These are phyloP conservation scores for Sarocladium oryzae DNA, from an alignment of 2,329 filamentous ascomycete genomes.

Conservation along the genomic window DNA sequence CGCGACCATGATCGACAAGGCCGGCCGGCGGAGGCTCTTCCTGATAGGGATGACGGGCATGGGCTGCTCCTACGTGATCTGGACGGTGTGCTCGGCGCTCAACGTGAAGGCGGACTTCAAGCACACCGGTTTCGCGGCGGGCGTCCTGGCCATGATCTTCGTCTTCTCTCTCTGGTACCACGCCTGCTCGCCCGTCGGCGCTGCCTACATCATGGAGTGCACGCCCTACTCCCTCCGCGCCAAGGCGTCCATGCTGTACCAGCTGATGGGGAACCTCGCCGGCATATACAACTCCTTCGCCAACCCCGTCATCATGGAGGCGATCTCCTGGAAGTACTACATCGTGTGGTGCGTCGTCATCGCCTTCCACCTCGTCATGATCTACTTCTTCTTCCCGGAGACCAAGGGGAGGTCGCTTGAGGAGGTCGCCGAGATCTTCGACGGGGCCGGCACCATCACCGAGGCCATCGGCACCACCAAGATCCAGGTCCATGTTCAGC, in stretches of 20 bases:
- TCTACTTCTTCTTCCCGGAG: constrained; percentile 40
- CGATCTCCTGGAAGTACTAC: constrained; percentile 36
- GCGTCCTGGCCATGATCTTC: constrained; percentile 33
- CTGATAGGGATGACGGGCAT: constrained; percentile 28
- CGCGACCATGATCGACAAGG: constrained; percentile 32
- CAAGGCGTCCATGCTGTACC: constrained; percentile 23
- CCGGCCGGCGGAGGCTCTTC: constrained; percentile 35
- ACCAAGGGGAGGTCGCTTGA: constrained; percentile 45
- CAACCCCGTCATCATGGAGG: constrained; percentile 35
- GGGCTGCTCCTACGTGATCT: constrained; percentile 27
- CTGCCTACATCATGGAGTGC: constrained; percentile 40
- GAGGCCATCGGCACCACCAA: background rate
- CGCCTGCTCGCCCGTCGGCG: constrained; percentile 32
- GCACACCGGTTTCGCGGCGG: constrained; percentile 29
- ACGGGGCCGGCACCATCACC: background rate
- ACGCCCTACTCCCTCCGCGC: constrained; percentile 25
- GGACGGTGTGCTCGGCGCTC: constrained; percentile 34
- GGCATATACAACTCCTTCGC: constrained; percentile 32
- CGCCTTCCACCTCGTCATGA: constrained; percentile 14
- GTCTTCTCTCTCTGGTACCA: constrained; percentile 19
- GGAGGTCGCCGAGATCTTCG: constrained; percentile 47
- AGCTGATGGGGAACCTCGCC: constrained; percentile 21
- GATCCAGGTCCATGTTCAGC: background rate
- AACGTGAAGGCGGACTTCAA: constrained; percentile 20
- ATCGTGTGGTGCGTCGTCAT: constrained; percentile 33